A percentile compares a stretch with the other conserved stretches of the same genome.
Evolutionary conservation across 1,139 yeast species (phyloP).

Genomic region (Blastobotrys malaysiensis): DNA sequence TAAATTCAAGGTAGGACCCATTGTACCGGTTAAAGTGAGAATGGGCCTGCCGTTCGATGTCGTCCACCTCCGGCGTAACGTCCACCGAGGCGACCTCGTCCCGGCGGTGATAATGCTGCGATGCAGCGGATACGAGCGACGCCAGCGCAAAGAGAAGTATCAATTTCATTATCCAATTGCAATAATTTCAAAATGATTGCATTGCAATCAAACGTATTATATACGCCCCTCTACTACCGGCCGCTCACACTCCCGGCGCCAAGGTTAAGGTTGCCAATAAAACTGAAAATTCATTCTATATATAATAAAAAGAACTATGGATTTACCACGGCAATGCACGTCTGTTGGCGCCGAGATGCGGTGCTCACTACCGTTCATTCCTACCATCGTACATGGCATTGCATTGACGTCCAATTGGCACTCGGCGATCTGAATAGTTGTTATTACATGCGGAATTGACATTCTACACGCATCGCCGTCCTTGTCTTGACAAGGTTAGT

Average conservation of each 20-base stretch:
- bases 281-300: neutral
- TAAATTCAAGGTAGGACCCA: neutral
- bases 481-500: neutral
- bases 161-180: neutral
- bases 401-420: neutral
- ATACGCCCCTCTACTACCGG: neutral
- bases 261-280: neutral
- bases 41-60: neutral
- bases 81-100: neutral
- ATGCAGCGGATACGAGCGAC: neutral
- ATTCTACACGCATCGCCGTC: no score
- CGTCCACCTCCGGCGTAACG: neutral
- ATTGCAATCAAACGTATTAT: neutral
- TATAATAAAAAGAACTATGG: neutral
- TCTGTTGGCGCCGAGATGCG: no score
- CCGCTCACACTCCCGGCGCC: neutral
- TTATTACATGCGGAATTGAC: neutral
- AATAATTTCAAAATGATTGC: neutral
- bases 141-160: neutral
- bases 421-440: neutral
- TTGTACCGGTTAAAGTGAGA: neutral
- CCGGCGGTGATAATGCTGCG: neutral
- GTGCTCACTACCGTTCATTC: no score
- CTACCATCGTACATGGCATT: neutral
- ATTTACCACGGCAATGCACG: no score